These are phyloP conservation scores for Cutaneotrichosporon cavernicola DNA, from an alignment of 1,284 basidiomycete species.

Conservation along the genomic window DNA sequence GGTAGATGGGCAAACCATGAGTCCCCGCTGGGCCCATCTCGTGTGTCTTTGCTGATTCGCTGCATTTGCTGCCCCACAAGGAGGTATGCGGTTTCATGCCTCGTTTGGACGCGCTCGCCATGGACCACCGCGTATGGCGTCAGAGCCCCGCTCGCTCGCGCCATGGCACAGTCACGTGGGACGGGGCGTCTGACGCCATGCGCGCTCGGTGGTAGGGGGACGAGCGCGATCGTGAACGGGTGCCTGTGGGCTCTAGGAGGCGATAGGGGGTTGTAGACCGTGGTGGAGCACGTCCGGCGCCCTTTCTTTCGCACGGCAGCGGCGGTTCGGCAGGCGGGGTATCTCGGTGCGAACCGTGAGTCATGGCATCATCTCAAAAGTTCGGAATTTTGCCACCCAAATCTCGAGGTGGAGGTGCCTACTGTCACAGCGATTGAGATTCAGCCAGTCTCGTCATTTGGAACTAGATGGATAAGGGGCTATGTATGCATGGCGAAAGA, in stretches of 20 bases:
- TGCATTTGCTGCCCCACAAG: not conserved
- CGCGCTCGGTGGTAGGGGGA: not conserved
- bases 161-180: not conserved
- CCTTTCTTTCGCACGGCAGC: too few relatives aligned
- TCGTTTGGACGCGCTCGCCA: not conserved
- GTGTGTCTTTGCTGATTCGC: not conserved
- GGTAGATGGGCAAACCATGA: too few relatives aligned
- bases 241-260: not conserved
- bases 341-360: not conserved
- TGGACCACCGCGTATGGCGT: not conserved
- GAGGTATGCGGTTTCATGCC: not conserved
- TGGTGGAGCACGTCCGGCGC: not conserved
- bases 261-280: not conserved
- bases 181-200: not conserved
- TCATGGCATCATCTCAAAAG: not conserved
- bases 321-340: not conserved
- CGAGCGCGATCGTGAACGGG: not conserved
- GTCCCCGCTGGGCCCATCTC: too few relatives aligned
- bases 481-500: not conserved
- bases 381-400: slow-evolving; percentile 1
- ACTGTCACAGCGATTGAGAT: not conserved
- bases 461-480: not conserved
- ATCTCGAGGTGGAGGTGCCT: not conserved
- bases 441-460: not conserved
- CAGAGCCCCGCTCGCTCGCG: not conserved